A percentile compares a stretch with the other conserved stretches of the same genome.
phyloP scores from a whole-genome alignment of 202 grass and related monocot genomes.

The Setaria italica region DNA sequence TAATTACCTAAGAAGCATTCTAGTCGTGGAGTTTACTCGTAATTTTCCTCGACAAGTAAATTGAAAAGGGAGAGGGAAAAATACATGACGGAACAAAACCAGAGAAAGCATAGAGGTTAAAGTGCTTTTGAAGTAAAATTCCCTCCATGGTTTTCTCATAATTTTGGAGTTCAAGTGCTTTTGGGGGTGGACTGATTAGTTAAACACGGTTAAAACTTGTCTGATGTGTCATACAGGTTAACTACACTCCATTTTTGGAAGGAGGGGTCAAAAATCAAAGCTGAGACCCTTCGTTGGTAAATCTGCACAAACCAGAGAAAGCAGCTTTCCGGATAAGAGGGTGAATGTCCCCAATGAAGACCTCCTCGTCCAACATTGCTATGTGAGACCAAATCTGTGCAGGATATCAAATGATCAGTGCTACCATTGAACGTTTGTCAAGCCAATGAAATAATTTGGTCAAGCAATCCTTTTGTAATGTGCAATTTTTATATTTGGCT shows the following conservation, averaged over 20 bases:
- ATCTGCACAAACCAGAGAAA: slow-evolving; percentile 79
- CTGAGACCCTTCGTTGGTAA: slow-evolving; percentile 57
- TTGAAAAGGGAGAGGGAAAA: not conserved
- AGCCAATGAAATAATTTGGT: not conserved
- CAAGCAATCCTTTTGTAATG: not conserved
- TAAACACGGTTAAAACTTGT: slow-evolving; percentile 22
- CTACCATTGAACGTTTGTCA: slow-evolving; percentile 1
- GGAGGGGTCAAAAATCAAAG: slow-evolving; percentile 28
- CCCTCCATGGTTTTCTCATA: too few species aligned
- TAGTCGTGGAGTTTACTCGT: not conserved
- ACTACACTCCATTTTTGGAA: not conserved
- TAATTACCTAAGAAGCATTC: not conserved
- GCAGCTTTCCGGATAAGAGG: slow-evolving; percentile 79
- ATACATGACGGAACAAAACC: not conserved
- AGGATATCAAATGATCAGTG: slow-evolving; percentile 32
- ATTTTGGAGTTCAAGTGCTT: not conserved
- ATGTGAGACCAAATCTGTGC: slow-evolving; percentile 97
- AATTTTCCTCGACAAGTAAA: not conserved
- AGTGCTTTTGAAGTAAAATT: not conserved
- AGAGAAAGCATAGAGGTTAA: not conserved
- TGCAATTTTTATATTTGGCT: not conserved
- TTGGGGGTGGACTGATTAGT: slow-evolving; percentile 18
- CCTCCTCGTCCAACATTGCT: slow-evolving; percentile 67
- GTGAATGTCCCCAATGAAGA: slow-evolving; percentile 70
- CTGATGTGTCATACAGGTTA: slow-evolving; percentile 36